phyloP scores from a whole-genome alignment of 2,329 filamentous ascomycete genomes.

The Beauveria sp. region DNA sequence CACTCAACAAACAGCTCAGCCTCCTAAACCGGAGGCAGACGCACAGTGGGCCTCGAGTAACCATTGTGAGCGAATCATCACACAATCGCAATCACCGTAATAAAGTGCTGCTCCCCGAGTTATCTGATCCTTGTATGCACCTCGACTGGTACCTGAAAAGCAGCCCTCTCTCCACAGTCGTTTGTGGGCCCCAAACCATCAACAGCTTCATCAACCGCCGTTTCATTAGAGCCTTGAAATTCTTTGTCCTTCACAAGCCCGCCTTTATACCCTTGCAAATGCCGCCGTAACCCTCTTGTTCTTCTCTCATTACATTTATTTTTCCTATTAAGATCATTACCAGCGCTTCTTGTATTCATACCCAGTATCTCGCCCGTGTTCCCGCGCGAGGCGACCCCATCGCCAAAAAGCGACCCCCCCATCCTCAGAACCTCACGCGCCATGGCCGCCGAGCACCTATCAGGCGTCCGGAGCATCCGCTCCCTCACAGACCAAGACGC shows the following conservation, averaged over 20 bases:
- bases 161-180: neutral
- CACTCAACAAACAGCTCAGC: neutral
- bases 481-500: constrained; percentile 31
- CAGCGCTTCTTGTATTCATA: no score
- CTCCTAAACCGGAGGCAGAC: no score
- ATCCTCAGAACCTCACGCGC: neutral
- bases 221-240: neutral
- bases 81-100: neutral
- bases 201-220: neutral
- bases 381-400: neutral
- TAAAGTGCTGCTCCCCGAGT: neutral
- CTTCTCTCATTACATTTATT: neutral
- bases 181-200: neutral
- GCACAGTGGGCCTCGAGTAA: neutral
- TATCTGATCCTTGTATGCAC: neutral
- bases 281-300: neutral
- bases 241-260: neutral
- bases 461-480: constrained; percentile 31
- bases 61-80: neutral
- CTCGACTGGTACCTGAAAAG: neutral
- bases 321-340: no score
- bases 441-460: constrained; percentile 18
- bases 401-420: neutral
- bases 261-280: neutral
- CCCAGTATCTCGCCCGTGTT: neutral